Evolutionary conservation across 164 flowering plant species (phyloP).

Genomic region (Hamamelis virginiana): DNA sequence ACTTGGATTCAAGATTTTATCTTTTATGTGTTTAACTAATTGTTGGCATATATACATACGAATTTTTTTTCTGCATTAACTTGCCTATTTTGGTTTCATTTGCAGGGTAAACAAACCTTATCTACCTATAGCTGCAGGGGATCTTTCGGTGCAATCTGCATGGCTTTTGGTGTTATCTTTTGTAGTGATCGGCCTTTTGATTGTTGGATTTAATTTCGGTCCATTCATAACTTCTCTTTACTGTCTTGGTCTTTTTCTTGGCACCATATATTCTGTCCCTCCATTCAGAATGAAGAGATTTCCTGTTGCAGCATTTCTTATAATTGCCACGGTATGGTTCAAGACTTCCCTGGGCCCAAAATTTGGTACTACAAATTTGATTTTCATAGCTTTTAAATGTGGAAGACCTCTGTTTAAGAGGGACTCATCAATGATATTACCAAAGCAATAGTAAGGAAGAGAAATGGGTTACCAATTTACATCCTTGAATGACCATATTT

Average conservation of each 20-base stretch:
- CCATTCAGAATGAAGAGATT: slow-evolving; percentile 95
- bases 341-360: too few species aligned
- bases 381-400: not conserved
- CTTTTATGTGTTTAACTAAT: not conserved
- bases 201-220: slow-evolving; percentile 79
- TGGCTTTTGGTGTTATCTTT: slow-evolving; percentile 85
- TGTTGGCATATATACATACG: not conserved
- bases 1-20: not conserved
- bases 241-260: slow-evolving; percentile 87
- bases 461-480: not conserved
- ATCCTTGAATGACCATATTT: not conserved
- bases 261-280: slow-evolving; percentile 96
- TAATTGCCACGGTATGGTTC: slow-evolving; percentile 85
- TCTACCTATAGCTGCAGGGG: slow-evolving; percentile 98
- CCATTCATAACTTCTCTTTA: slow-evolving; percentile 90
- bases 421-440: not conserved
- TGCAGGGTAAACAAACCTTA: slow-evolving; percentile 97
- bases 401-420: not conserved
- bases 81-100: slow-evolving; percentile 13
- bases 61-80: not conserved
- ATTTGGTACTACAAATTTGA: too few species aligned
- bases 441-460: not conserved
- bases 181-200: slow-evolving; percentile 65
- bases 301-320: slow-evolving; percentile 95
- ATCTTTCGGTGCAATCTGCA: slow-evolving; percentile 88